Percentiles rank a stretch among this genome's conserved stretches.
These are phyloP conservation scores for Jatropha multifida DNA, from an alignment of 441 rosid species.

Conservation along the genomic window DNA sequence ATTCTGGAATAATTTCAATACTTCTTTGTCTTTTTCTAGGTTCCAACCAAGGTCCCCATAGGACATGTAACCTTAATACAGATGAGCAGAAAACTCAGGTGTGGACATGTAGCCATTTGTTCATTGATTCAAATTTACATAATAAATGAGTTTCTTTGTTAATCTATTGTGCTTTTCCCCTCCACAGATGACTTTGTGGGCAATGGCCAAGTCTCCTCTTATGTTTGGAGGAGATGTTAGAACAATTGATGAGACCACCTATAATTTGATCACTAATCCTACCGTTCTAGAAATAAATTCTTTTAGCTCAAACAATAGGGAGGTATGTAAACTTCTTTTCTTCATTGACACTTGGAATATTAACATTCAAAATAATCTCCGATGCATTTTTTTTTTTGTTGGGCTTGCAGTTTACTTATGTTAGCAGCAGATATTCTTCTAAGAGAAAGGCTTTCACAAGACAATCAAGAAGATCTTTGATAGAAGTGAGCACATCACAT, in stretches of 20 bases:
- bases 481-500: constrained; percentile 24
- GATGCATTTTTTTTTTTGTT: constrained; percentile 5
- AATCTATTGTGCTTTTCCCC: constrained; percentile 19
- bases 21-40: constrained; percentile 44
- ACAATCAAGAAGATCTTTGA: constrained; percentile 16
- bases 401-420: constrained; percentile 57
- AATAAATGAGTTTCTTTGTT: constrained; percentile 10
- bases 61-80: constrained; percentile 54
- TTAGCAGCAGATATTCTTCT: constrained; percentile 32
- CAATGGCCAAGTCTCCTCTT: constrained; percentile 88
- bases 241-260: constrained; percentile 62
- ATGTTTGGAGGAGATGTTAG: constrained; percentile 97
- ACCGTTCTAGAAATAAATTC: constrained; percentile 65
- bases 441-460: constrained; percentile 18
- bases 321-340: constrained; percentile 45
- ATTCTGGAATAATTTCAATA: constrained; percentile 17
- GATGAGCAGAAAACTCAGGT: constrained; percentile 88
- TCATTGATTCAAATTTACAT: background rate
- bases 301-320: constrained; percentile 70
- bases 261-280: constrained; percentile 71
- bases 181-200: constrained; percentile 90
- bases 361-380: constrained; percentile 7
- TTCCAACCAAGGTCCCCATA: constrained; percentile 77
- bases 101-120: constrained; percentile 11
- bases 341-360: constrained; percentile 5